Conservation (phyloP, 352 stramenopile genomes). For the Phytopythium kandeliae region DNA sequence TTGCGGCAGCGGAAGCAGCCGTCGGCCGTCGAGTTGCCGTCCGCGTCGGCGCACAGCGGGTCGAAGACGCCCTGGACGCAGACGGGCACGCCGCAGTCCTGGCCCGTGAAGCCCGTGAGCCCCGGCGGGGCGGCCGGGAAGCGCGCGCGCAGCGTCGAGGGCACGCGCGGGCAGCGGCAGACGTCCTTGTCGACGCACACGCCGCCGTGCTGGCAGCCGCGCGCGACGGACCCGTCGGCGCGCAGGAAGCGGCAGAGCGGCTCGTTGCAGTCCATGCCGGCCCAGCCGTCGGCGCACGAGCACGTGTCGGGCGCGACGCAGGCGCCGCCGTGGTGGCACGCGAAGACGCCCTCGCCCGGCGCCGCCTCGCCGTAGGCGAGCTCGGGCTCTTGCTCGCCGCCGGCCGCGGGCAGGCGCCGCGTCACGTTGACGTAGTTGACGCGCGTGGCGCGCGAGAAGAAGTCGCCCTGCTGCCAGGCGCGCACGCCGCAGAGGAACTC, state of each 20-base stretch:
- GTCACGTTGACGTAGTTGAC: constrained; percentile 94
- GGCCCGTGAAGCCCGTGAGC: constrained; percentile 90
- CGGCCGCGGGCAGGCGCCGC: too few species aligned
- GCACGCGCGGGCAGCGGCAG: constrained; percentile 89
- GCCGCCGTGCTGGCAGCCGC: constrained; percentile 89
- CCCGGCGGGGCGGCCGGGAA: constrained; percentile 68
- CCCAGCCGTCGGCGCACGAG: constrained; percentile 89
- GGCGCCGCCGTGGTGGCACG: constrained; percentile 91
- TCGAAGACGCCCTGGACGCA: constrained; percentile 95
- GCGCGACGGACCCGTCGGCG: constrained; percentile 49
- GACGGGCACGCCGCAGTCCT: constrained; percentile 93
- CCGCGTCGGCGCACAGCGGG: constrained; percentile 65
- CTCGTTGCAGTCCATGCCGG: constrained; percentile 92
- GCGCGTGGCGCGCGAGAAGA: constrained; percentile 69
- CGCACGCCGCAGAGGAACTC: constrained; percentile 82
- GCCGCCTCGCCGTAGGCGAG: constrained; percentile 24
- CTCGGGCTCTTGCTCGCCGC: background rate
- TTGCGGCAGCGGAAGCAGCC: constrained; percentile 95
- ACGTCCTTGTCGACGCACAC: constrained; percentile 91
- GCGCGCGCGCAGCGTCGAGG: constrained; percentile 76
- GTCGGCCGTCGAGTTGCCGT: constrained; percentile 34
- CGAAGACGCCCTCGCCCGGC: constrained; percentile 91
- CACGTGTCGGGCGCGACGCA: constrained; percentile 92
- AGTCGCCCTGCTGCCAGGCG: constrained; percentile 92
- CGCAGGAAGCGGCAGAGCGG: constrained; percentile 89